A percentile compares a stretch with the other conserved stretches of the same genome.
These are phyloP conservation scores for Rubus idaeus DNA, from an alignment of 306 rosid genomes.

Conservation along the genomic window DNA sequence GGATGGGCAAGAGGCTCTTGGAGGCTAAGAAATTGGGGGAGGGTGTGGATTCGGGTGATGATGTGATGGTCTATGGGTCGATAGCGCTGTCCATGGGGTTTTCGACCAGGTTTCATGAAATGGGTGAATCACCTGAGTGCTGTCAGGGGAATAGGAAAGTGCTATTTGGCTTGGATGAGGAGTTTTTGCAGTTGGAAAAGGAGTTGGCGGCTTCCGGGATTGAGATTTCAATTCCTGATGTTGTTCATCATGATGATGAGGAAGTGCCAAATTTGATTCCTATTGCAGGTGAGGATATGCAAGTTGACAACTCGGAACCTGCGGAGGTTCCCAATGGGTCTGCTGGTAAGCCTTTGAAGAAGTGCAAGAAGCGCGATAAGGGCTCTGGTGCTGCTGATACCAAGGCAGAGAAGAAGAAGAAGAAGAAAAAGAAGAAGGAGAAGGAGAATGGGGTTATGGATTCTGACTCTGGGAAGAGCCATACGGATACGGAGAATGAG, in stretches of 20 bases:
- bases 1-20: conserved; percentile 59
- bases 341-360: conserved; percentile 40
- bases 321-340: conserved; percentile 28
- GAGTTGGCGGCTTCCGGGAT: conserved; percentile 55
- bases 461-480: conserved; percentile 14
- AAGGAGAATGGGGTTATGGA: conserved; percentile 32
- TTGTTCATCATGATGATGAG: conserved; percentile 43
- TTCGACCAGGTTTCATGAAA: conserved; percentile 56
- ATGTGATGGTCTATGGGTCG: conserved; percentile 44
- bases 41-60: conserved; percentile 44
- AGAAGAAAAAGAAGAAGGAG: conserved; percentile 31
- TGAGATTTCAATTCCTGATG: conserved; percentile 46
- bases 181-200: conserved; percentile 74
- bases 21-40: conserved; percentile 60
- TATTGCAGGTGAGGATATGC: conserved; percentile 35
- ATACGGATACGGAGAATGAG: conserved; percentile 23
- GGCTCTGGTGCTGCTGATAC: conserved; percentile 11
- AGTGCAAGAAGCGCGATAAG: conserved; percentile 42
- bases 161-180: conserved; percentile 62
- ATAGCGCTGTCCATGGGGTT: conserved; percentile 56
- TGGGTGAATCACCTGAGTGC: conserved; percentile 76
- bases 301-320: conserved; percentile 20
- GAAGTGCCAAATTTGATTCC: conserved; percentile 63
- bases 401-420: conserved; percentile 32
- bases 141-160: conserved; percentile 80